phyloP scores from a whole-genome alignment of 345 rosid genomes.

The Pseudoturritis turrita region DNA sequence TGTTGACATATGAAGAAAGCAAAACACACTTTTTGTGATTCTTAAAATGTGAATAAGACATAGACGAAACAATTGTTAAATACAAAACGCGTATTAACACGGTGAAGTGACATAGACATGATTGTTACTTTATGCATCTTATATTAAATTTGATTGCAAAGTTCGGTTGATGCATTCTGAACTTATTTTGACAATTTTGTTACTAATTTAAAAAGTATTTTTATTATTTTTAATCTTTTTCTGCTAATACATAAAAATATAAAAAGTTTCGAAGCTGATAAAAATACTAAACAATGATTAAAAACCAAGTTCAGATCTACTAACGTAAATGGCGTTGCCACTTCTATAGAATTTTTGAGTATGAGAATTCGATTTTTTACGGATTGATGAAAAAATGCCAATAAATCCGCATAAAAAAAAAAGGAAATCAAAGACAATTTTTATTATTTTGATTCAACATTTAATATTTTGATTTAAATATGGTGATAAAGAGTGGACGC shows the following conservation, averaged over 20 bases:
- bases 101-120: slow-evolving; percentile 15
- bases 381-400: too few relatives aligned
- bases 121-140: background rate
- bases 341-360: too few relatives aligned
- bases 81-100: slow-evolving; percentile 28
- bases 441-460: background rate
- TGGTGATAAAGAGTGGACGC: background rate
- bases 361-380: too few relatives aligned
- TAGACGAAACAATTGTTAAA: slow-evolving; percentile 9
- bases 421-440: background rate
- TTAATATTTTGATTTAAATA: background rate
- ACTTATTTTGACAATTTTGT: background rate
- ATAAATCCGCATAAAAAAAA: too few relatives aligned
- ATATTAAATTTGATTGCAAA: background rate
- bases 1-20: slow-evolving; percentile 13
- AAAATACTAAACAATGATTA: too few relatives aligned
- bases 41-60: slow-evolving; percentile 12
- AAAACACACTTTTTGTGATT: slow-evolving; percentile 1
- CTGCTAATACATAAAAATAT: too few relatives aligned
- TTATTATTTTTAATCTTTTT: too few relatives aligned
- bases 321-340: too few relatives aligned
- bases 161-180: background rate
- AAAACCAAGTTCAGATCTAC: too few relatives aligned
- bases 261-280: too few relatives aligned
- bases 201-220: too few relatives aligned